Evolutionary conservation across 2,329 filamentous ascomycete genomes (phyloP).

Genomic region (Ambrosiella beaveri): DNA sequence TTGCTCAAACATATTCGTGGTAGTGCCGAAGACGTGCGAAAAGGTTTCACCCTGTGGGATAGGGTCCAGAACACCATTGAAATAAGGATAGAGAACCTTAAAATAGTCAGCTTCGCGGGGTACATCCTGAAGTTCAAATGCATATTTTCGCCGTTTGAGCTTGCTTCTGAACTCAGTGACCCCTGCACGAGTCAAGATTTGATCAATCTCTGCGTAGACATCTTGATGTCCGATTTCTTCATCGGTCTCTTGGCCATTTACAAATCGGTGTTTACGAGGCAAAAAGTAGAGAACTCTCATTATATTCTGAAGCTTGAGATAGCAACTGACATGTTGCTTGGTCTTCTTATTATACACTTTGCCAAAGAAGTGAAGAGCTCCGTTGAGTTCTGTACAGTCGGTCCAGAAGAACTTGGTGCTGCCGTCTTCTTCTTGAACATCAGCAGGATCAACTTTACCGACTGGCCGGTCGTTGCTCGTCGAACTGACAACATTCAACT

Average conservation of each 20-base stretch:
- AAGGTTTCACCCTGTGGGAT: slow-evolving; percentile 70
- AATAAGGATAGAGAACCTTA: slow-evolving; percentile 91
- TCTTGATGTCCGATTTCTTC: slow-evolving; percentile 75
- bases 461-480: slow-evolving; percentile 36
- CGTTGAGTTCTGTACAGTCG: slow-evolving; percentile 85
- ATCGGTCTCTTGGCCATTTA: slow-evolving; percentile 47
- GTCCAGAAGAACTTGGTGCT: slow-evolving; percentile 92
- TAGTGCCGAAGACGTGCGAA: slow-evolving; percentile 83
- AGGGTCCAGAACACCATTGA: slow-evolving; percentile 44
- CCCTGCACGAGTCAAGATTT: slow-evolving; percentile 70
- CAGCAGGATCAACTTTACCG: slow-evolving; percentile 66
- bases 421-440: slow-evolving; percentile 86
- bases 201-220: slow-evolving; percentile 78
- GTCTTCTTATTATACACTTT: slow-evolving; percentile 86
- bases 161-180: slow-evolving; percentile 84
- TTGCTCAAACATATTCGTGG: slow-evolving; percentile 88
- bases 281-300: slow-evolving; percentile 84
- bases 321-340: slow-evolving; percentile 69
- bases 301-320: slow-evolving; percentile 91
- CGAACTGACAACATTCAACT: slow-evolving; percentile 55
- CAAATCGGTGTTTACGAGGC: slow-evolving; percentile 47
- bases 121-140: slow-evolving; percentile 76
- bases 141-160: slow-evolving; percentile 74
- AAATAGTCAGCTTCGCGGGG: slow-evolving; percentile 83
- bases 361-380: slow-evolving; percentile 82